A percentile compares a stretch with the other conserved stretches of the same genome.
phyloP scores from a whole-genome alignment of 2,329 filamentous ascomycete species.

The Ceratocystis alfenasii region DNA sequence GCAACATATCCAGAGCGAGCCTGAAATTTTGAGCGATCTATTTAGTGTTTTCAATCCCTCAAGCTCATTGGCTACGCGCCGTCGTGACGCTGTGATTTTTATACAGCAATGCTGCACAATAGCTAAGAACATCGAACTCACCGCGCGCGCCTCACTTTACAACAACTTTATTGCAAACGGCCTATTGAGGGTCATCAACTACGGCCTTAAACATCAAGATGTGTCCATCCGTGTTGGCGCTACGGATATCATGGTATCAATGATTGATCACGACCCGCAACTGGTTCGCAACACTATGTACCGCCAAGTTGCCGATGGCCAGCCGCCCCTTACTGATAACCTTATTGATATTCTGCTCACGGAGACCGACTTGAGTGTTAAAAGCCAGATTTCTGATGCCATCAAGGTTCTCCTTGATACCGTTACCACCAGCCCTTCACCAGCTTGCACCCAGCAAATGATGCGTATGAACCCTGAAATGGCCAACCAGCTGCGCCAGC shows the following conservation, averaged over 20 bases:
- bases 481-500: conserved; percentile 32
- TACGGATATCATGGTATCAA: conserved; percentile 81
- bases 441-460: conserved; percentile 27
- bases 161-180: conserved; percentile 82
- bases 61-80: conserved; percentile 54
- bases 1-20: conserved; percentile 78
- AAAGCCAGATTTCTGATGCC: conserved; percentile 88
- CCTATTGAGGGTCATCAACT: conserved; percentile 80
- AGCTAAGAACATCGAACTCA: conserved; percentile 84
- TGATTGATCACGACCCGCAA: conserved; percentile 90
- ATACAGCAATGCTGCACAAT: conserved; percentile 93
- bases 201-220: conserved; percentile 74
- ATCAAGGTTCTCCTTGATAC: conserved; percentile 85
- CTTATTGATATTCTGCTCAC: conserved; percentile 83
- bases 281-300: conserved; percentile 92
- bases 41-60: conserved; percentile 70
- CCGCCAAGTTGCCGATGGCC: conserved; percentile 78
- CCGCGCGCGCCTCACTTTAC: conserved; percentile 68
- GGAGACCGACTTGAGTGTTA: conserved; percentile 86
- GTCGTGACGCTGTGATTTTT: conserved; percentile 90
- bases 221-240: conserved; percentile 80
- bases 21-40: conserved; percentile 65
- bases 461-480: conserved; percentile 26
- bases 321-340: conserved; percentile 76
- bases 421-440: conserved; percentile 27